phyloP scores from a whole-genome alignment of 495 filamentous ascomycete species.

The Neurospora sublineolata region DNA sequence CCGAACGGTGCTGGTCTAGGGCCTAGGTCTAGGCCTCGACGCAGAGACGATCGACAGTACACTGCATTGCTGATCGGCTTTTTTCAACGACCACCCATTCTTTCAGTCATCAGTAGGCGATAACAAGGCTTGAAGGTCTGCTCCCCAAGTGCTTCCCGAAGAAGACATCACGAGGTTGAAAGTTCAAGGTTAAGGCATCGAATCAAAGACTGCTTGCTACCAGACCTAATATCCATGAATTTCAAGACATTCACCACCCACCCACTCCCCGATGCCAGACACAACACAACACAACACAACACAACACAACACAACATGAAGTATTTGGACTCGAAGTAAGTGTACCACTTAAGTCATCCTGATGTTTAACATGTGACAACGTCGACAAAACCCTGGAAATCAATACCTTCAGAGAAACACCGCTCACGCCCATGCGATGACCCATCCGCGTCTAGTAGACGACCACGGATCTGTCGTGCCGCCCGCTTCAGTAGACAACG shows the following conservation, averaged over 20 bases:
- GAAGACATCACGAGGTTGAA: not conserved
- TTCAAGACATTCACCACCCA: not conserved
- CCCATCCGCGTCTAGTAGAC: no score
- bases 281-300: not conserved
- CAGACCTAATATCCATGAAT: not conserved
- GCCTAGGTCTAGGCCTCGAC: not conserved
- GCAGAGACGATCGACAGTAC: not conserved
- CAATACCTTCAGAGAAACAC: no score
- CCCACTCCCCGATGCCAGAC: not conserved
- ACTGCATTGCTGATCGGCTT: not conserved
- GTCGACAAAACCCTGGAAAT: no score
- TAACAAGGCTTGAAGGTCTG: not conserved
- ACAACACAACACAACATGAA: not conserved
- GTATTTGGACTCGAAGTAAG: not conserved
- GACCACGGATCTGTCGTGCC: no score
- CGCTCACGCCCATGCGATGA: no score
- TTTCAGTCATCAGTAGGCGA: not conserved
- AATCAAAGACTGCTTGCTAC: not conserved
- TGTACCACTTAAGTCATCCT: not conserved
- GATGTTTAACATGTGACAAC: not conserved
- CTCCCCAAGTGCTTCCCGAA: not conserved
- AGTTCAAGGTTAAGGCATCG: not conserved
- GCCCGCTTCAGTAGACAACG: no score
- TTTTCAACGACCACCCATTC: not conserved
- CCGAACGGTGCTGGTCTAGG: not conserved